phyloP scores from a whole-genome alignment of 2,329 filamentous ascomycete species.

The Aspergillus pseudoviridinutans region DNA sequence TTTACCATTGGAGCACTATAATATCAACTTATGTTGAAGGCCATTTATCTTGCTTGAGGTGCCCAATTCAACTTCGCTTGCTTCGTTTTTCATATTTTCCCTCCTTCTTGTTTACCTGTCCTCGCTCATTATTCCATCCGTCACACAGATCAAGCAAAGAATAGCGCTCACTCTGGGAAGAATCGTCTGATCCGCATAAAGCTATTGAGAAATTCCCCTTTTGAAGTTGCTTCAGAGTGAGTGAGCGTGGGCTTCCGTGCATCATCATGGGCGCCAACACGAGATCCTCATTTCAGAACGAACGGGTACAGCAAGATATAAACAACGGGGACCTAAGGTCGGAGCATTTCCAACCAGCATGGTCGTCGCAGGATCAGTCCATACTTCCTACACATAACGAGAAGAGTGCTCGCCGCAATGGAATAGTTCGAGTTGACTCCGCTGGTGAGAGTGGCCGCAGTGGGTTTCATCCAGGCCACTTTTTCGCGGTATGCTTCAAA shows the following conservation, averaged over 20 bases:
- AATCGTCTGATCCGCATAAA: not conserved
- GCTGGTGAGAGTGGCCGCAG: constrained; percentile 64
- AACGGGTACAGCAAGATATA: not conserved
- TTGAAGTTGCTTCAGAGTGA: not conserved
- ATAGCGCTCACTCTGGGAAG: not conserved
- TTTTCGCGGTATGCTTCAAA: constrained; percentile 60
- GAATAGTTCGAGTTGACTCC: constrained; percentile 33
- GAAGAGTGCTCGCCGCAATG: constrained; percentile 13
- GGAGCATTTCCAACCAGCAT: constrained; percentile 11
- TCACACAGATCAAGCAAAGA: not conserved
- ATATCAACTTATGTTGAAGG: not conserved
- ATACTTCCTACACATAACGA: constrained; percentile 26
- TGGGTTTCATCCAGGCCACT: constrained; percentile 62
- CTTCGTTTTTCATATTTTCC: not conserved
- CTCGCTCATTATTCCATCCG: not conserved
- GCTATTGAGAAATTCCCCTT: not conserved
- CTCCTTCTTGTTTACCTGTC: not conserved
- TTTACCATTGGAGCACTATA: not conserved
- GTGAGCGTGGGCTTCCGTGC: not conserved
- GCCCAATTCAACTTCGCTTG: not conserved
- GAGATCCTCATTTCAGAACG: constrained; percentile 8
- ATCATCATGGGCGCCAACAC: constrained; percentile 14
- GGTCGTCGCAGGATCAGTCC: constrained; percentile 10
- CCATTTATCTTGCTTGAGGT: not conserved
- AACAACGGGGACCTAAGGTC: constrained; percentile 4